Evolutionary conservation across 768 basidiomycete species (phyloP), one percentile per base, ranked within the genome.

Genomic region (Pseudohyphozyma bogoriensis): DNA sequence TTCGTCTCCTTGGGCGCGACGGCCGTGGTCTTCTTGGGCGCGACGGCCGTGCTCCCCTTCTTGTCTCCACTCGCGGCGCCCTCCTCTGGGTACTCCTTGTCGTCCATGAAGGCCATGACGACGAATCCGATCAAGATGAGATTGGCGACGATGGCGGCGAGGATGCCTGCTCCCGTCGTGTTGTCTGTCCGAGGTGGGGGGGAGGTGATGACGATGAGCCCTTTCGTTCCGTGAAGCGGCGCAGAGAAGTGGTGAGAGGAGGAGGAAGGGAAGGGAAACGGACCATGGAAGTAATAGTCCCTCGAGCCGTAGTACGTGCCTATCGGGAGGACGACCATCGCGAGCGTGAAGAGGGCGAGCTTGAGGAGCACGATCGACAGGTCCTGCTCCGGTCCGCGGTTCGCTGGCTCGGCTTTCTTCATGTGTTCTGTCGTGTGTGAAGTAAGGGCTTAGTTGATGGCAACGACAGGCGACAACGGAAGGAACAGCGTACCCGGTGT

Each of bases 271-370:
- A 15, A 15, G 44, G 28, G 31, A 28, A 22, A 62, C 74, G 68
- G 31, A 75, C 76, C 70, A 10, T 68, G 64, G 49, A 70, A 73
- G 53, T 73, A 37, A 45, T 71, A 70, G 13, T 69, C 64, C 18
- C 74, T 63, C 1, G 73, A 56, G 3, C 45, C 39, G 58, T 72
- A 77, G 67, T 77, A 77, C 6, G 73, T 72, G 0, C 68, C 73
- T 24, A 77, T 74, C 8, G 76, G 76, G 3, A 69, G 72, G 42
- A 75, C 58, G 24, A 74, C 73, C 71, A 77, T 74, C 4, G 73
- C 68, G 31, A 75, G 31, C 8, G 76, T 72, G 68, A 77, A 77
- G 37, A 72, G n/a, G 37, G 72, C 66, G 53, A 77, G 70, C 59
- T 76, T 76, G 59, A 62, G 65, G 11, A 75, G 68, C 33, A 76